A percentile compares a stretch with the other conserved stretches of the same genome.
phyloP scores from a whole-genome alignment of 192 early-diverging fungal species.

The Podila clonocystis region DNA sequence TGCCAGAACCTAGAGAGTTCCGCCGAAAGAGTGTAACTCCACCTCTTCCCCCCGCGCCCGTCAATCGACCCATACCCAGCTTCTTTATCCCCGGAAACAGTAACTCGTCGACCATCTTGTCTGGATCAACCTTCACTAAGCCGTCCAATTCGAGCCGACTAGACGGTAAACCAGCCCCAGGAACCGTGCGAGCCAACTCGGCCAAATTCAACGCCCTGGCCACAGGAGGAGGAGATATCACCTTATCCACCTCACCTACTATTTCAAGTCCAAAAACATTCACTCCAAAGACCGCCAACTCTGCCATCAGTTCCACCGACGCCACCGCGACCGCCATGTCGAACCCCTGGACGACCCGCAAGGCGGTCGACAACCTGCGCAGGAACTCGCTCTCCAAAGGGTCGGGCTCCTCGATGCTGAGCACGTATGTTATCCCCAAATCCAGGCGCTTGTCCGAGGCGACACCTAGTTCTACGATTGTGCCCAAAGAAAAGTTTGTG shows the following conservation, averaged over 20 bases:
- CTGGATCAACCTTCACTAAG: background rate
- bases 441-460: constrained; percentile 1
- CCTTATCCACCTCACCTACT: background rate
- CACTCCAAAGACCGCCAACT: constrained; percentile 3
- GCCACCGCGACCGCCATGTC: constrained; percentile 8
- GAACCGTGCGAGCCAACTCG: constrained; percentile 31
- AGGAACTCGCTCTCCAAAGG: constrained; percentile 18
- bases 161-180: constrained; percentile 2
- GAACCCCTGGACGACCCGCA: constrained; percentile 32
- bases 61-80: background rate
- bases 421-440: background rate
- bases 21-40: constrained; percentile 22
- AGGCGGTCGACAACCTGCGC: constrained; percentile 10
- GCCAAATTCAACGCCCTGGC: constrained; percentile 27
- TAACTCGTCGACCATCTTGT: background rate
- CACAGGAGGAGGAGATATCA: background rate
- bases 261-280: background rate
- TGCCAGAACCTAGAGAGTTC: constrained; percentile 45
- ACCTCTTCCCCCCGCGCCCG: background rate
- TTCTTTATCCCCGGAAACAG: background rate
- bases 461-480: background rate
- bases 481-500: background rate
- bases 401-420: background rate
- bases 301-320: background rate
- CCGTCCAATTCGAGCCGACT: background rate